These are phyloP conservation scores for Trametes hirsuta DNA, from an alignment of 1,284 basidiomycete species.

Conservation along the genomic window DNA sequence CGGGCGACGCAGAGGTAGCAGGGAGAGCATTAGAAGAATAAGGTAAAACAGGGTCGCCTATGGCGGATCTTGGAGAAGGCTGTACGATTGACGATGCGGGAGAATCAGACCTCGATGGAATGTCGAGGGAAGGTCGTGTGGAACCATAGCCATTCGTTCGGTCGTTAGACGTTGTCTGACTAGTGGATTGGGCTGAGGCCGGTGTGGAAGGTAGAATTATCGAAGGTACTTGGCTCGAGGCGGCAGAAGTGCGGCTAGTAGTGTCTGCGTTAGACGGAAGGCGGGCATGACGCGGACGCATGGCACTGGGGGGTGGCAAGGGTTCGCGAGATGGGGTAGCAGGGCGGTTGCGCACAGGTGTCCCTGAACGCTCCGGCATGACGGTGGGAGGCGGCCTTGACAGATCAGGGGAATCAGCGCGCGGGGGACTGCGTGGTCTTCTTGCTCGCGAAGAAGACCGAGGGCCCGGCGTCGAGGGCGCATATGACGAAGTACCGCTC, in stretches of 20 bases:
- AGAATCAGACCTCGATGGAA: conserved; percentile 30
- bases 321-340: conserved; percentile 30
- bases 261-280: conserved; percentile 41
- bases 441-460: conserved; percentile 28
- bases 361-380: conserved; percentile 22
- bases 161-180: conserved; percentile 3
- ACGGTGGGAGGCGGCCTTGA: conserved; percentile 22
- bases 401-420: conserved; percentile 31
- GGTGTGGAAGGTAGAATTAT: conserved; percentile 29
- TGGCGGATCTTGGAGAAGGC: conserved; percentile 32
- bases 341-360: conserved; percentile 28
- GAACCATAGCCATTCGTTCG: conserved; percentile 25
- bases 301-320: conserved; percentile 34
- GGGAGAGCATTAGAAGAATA: not conserved
- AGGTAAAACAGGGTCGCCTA: conserved; percentile 19
- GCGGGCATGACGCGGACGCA: conserved; percentile 40
- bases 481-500: conserved; percentile 24
- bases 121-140: conserved; percentile 30
- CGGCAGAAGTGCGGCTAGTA: conserved; percentile 27
- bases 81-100: conserved; percentile 25
- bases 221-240: conserved; percentile 31
- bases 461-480: conserved; percentile 20
- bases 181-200: conserved; percentile 19
- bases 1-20: conserved; percentile 17
- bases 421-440: conserved; percentile 29